Conservation (phyloP, 306 rosid species). For the Quillaja saponaria region DNA sequence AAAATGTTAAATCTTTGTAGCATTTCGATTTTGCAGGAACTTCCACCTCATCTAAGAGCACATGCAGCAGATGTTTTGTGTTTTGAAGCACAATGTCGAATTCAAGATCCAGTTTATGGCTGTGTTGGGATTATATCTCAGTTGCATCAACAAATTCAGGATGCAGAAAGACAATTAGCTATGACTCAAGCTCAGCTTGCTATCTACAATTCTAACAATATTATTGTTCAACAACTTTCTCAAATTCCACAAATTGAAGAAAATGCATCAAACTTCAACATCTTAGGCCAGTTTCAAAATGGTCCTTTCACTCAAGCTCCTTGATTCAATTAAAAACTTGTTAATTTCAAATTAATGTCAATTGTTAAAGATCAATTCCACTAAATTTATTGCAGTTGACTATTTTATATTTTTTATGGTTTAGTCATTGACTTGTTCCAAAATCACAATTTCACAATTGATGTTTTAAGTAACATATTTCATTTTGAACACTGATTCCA, state of each 20-base stretch:
- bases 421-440: no score
- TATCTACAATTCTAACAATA: slow-evolving; percentile 18
- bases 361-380: no score
- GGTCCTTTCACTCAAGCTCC: slow-evolving; percentile 24
- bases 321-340: slow-evolving; percentile 24
- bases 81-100: slow-evolving; percentile 61
- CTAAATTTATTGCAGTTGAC: no score
- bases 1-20: background rate
- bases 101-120: slow-evolving; percentile 70
- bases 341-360: background rate
- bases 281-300: slow-evolving; percentile 22
- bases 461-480: no score
- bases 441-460: no score
- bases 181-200: slow-evolving; percentile 55
- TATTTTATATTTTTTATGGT: no score
- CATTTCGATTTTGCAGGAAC: slow-evolving; percentile 39
- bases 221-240: background rate
- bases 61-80: slow-evolving; percentile 54
- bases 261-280: slow-evolving; percentile 32
- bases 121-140: slow-evolving; percentile 59
- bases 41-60: slow-evolving; percentile 47
- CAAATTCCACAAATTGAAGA: slow-evolving; percentile 24
- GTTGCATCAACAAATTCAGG: slow-evolving; percentile 49
- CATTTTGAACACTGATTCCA: no score
- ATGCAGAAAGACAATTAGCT: slow-evolving; percentile 47